These are phyloP conservation scores for Melocanna baccifera DNA, from an alignment of 176 grass and related monocot species.

Conservation along the genomic window DNA sequence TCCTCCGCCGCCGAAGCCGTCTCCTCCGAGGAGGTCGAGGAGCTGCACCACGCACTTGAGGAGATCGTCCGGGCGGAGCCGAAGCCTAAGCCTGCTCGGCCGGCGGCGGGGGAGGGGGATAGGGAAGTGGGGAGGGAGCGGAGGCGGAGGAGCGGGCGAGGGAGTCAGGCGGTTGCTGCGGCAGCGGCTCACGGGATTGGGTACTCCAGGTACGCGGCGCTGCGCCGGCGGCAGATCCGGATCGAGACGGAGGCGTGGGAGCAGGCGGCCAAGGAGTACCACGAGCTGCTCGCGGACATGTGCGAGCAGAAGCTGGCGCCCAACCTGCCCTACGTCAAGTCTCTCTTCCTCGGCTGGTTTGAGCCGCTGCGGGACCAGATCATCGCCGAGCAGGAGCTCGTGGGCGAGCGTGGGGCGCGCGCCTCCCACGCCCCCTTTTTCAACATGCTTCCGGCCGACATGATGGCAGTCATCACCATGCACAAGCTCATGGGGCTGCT, in stretches of 20 bases:
- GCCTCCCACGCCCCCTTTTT: slow-evolving; percentile 41
- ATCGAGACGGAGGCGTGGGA: slow-evolving; percentile 96
- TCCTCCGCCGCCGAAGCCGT: slow-evolving; percentile 47
- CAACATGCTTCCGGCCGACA: slow-evolving; percentile 65
- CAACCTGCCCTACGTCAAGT: slow-evolving; percentile 90
- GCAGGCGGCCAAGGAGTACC: slow-evolving; percentile 87
- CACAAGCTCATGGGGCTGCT: slow-evolving; percentile 95
- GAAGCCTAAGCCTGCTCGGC: background rate
- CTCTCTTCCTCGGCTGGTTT: slow-evolving; percentile 90
- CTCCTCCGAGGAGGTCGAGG: slow-evolving; percentile 37
- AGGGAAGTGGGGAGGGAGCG: background rate
- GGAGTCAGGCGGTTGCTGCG: background rate
- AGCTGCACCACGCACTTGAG: slow-evolving; percentile 33
- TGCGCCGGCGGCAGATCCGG: slow-evolving; percentile 68
- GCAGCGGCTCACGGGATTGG: slow-evolving; percentile 42
- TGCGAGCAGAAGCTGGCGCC: slow-evolving; percentile 86
- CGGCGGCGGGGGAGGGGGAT: background rate
- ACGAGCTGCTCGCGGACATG: slow-evolving; percentile 78
- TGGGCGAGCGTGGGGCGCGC: slow-evolving; percentile 7
- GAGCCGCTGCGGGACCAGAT: slow-evolving; percentile 81
- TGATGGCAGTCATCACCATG: slow-evolving; percentile 99
- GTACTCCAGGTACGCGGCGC: slow-evolving; percentile 35
- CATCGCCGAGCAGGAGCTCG: slow-evolving; percentile 51
- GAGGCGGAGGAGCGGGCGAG: background rate
- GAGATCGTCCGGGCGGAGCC: slow-evolving; percentile 4